Base-by-base conservation (phyloP, 1,284 basidiomycete genomes). In the Cryptococcus neoformans region DNA sequence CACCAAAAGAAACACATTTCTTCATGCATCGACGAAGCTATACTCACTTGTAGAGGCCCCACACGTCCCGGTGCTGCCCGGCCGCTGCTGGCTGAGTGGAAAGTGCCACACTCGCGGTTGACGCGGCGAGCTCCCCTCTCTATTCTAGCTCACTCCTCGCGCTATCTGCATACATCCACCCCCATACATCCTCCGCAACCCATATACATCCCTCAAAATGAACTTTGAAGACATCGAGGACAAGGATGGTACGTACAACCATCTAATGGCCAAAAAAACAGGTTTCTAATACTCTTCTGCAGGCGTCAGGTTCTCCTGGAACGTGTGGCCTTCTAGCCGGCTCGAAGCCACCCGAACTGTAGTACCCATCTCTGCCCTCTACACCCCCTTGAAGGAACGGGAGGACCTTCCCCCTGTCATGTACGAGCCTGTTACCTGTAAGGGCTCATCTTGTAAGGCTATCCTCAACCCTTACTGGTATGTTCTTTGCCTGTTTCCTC, bases 401-500 rank as follows among this genome's bases (percentile, higher is more conserved):
- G 92, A 94, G 65, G 95, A 98, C 74, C 83, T 99, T 0, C 94
- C 95, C 1, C 93, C 94, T 1, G 94, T 99, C 39, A 80, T 97
- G 54, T 99, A 99, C 75, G 95, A 98, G 76, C 96, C 95, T 11
- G 95, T 99, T 49, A 94, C 93, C 11, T 99, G 96, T 83, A 99
- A 98, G 80, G 88, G 92, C 38, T 14, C 46, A 17, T 90, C 92
- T 8, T 99, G 95, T 82, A 87, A 95, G 60, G 94, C 95, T 47
- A 92, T 99, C 65, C 83, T 99, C 65, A 99, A 99, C 74, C 94
- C 94, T 17, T 97, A 95, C 83, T 97, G 93, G 92, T 92, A 66
- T 60, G 82, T 74, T 6, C 8, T 55, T 57, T 10, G 6, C 40
- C 4, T 28, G 28, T 28, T 28, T 28, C 28, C 28, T 28, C 28